Percentiles rank a stretch among this genome's conserved stretches.
phyloP scores from a whole-genome alignment of 441 rosid species.

The Bocquillonia castaneifolia region DNA sequence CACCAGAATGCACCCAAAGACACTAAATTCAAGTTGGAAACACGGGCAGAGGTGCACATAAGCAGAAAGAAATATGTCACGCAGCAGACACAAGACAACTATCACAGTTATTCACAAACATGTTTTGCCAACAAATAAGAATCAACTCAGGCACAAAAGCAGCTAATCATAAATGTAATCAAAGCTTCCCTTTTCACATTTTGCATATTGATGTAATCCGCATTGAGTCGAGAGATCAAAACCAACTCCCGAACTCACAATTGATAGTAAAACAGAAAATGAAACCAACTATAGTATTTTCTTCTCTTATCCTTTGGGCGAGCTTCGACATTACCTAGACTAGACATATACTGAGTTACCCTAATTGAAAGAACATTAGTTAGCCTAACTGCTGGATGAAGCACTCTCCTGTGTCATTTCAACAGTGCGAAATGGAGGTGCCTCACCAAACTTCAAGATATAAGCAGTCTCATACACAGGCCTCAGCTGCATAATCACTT shows the following conservation, averaged over 20 bases:
- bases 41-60: too few species aligned
- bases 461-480: slow-evolving; percentile 66
- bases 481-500: slow-evolving; percentile 51
- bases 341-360: not conserved
- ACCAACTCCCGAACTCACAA: not conserved
- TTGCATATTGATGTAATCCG: not conserved
- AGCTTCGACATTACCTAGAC: too few species aligned
- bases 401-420: slow-evolving; percentile 19
- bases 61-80: too few species aligned
- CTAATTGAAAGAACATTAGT: not conserved
- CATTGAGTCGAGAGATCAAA: not conserved
- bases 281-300: not conserved
- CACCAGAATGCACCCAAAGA: not conserved
- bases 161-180: not conserved
- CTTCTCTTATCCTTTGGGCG: too few species aligned
- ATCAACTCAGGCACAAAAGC: not conserved
- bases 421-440: slow-evolving; percentile 49
- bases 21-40: not conserved
- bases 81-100: not conserved
- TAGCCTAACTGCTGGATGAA: slow-evolving; percentile 16
- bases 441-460: slow-evolving; percentile 73
- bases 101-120: not conserved
- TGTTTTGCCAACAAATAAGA: not conserved
- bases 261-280: not conserved
- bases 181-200: not conserved